A percentile compares a stretch with the other conserved stretches of the same genome.
Conservation (phyloP, 2,329 filamentous ascomycete species). For the Achaetomium macrosporum region DNA sequence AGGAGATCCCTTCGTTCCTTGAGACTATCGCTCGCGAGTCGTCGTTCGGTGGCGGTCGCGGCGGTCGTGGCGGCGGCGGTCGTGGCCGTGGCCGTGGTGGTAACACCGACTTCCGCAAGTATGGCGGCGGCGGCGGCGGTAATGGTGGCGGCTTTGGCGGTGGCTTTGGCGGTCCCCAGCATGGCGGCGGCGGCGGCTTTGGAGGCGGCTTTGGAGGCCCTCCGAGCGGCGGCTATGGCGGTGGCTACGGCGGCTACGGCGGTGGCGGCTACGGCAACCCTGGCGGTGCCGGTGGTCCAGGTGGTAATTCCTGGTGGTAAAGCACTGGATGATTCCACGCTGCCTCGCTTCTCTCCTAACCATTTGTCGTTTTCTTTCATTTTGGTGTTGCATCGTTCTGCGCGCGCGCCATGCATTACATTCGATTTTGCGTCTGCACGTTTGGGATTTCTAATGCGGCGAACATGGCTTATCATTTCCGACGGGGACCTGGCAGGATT, state of each 20-base stretch:
- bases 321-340: slow-evolving; percentile 16
- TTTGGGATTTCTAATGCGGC: slow-evolving; percentile 30
- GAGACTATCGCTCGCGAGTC: slow-evolving; percentile 97
- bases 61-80: slow-evolving; percentile 61
- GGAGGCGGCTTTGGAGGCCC: slow-evolving; percentile 40
- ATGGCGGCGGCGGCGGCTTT: slow-evolving; percentile 40
- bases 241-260: slow-evolving; percentile 36
- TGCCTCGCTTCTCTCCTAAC: neutral
- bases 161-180: slow-evolving; percentile 39
- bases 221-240: slow-evolving; percentile 33
- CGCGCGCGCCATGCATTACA: slow-evolving; percentile 16
- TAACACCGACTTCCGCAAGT: slow-evolving; percentile 88
- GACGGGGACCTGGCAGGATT: slow-evolving; percentile 31
- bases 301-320: slow-evolving; percentile 65
- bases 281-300: slow-evolving; percentile 57
- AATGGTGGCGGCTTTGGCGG: slow-evolving; percentile 40
- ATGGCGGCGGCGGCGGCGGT: slow-evolving; percentile 53
- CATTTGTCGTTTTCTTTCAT: slow-evolving; percentile 14
- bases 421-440: slow-evolving; percentile 18
- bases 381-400: slow-evolving; percentile 14
- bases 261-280: slow-evolving; percentile 62
- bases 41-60: slow-evolving; percentile 68
- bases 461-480: slow-evolving; percentile 33
- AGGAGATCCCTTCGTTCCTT: slow-evolving; percentile 88
- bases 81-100: slow-evolving; percentile 64